A percentile compares a stretch with the other conserved stretches of the same genome.
phyloP scores from a whole-genome alignment of 2,329 filamentous ascomycete species.

The Cercospora sp. region DNA sequence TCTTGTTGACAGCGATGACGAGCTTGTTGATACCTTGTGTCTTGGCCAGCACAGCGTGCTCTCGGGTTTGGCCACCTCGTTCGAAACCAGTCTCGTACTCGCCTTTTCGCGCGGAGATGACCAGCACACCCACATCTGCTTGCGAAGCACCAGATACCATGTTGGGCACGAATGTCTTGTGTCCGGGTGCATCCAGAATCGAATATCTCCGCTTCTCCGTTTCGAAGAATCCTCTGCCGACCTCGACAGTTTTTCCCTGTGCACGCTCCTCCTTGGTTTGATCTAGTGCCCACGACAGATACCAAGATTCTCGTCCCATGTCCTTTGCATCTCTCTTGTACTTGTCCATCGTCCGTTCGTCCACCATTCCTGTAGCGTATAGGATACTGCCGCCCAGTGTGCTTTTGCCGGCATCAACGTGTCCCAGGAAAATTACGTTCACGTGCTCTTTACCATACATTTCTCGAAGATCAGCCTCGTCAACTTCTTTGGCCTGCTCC shows the following conservation, averaged over 20 bases:
- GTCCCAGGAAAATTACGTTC: constrained; percentile 96
- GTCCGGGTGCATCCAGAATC: constrained; percentile 92
- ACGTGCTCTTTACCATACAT: constrained; percentile 94
- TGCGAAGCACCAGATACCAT: constrained; percentile 83
- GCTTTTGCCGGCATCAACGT: constrained; percentile 98
- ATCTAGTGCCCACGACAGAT: constrained; percentile 97
- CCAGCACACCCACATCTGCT: constrained; percentile 89
- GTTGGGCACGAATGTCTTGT: constrained; percentile 96
- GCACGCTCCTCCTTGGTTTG: constrained; percentile 93
- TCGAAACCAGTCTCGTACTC: constrained; percentile 99
- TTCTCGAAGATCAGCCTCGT: constrained; percentile 84
- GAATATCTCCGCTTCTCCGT: constrained; percentile 95
- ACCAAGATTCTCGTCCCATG: constrained; percentile 95
- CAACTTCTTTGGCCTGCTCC: constrained; percentile 74
- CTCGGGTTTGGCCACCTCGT: constrained; percentile 90
- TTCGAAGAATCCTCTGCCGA: constrained; percentile 94
- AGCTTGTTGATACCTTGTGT: constrained; percentile 98
- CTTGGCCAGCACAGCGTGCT: constrained; percentile 97
- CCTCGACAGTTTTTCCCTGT: constrained; percentile 98
- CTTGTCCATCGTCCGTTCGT: constrained; percentile 96
- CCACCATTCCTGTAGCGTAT: constrained; percentile 97
- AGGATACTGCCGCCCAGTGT: constrained; percentile 92
- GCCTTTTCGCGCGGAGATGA: constrained; percentile 94
- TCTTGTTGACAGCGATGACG: constrained; percentile 95
- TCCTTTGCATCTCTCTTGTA: constrained; percentile 97